Base-by-base conservation (phyloP, 2,329 filamentous ascomycete genomes). In the Botrytis cinerea region DNA sequence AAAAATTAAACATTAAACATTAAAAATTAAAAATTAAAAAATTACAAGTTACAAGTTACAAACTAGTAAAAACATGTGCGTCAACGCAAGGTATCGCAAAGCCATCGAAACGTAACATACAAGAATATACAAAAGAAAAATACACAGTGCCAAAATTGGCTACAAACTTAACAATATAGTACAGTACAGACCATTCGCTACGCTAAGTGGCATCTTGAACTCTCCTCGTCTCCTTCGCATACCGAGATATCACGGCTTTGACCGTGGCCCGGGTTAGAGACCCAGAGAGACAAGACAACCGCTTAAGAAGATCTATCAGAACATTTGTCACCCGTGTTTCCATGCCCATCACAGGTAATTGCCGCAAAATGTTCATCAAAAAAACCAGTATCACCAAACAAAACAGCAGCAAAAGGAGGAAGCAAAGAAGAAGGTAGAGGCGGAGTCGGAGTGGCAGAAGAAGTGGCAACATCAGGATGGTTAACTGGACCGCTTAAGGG, bases 231-330 rank as follows among this genome's bases (percentile, higher is more conserved):
- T 62, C 60, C 60, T 62, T 62, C 60, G 22, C 60, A 62, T 62
- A 62, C 59, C 59, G 22, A 57, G 18, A 57, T 18, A 16, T 12
- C 48, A 54, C 48, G 25, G n/a, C n/a, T 16, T 14, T n/a, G 12
- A 40, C 7, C 59, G 35, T 40, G 16, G 14, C 12, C 12, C 20
- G 35, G 35, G 59, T 14, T 38, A 61, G 35, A 61, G 35, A 38
- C 35, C 40, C 6, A 16, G 25, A 40, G 35, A 61, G 35, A 40
- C 22, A 40, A 40, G 59, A 40, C 7, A n/a, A n/a, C 35, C 59
- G 35, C 25, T 14, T 35, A 38, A 14, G 22, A 25, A 1, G 1
- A 38, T 0, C 2, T 14, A 4, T 1, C 10, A 60, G 4, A 20
- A 16, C 5, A 32, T 32, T 18, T 14, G 28, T 1, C 38, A 38